Evolutionary conservation across 2,329 filamentous ascomycete genomes (phyloP).

Genomic region (Pseudofabraea citricarpa): DNA sequence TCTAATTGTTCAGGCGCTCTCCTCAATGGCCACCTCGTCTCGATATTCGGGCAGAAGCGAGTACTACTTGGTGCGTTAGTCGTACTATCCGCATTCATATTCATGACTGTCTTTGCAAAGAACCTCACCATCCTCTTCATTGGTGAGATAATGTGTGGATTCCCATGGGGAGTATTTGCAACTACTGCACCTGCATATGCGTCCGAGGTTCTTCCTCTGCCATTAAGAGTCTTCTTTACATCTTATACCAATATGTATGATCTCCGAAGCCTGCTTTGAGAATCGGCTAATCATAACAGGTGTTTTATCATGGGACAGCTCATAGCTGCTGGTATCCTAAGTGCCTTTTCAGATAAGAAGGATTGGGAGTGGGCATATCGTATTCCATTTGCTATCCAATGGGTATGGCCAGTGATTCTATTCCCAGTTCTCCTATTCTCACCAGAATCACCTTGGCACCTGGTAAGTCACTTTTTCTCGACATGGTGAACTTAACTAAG

Average conservation of each 20-base stretch:
- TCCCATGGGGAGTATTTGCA: slow-evolving; percentile 43
- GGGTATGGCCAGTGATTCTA: slow-evolving; percentile 43
- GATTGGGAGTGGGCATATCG: slow-evolving; percentile 40
- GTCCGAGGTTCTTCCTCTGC: slow-evolving; percentile 37
- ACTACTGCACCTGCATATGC: slow-evolving; percentile 38
- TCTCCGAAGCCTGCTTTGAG: too few species aligned
- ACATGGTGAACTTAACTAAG: neutral
- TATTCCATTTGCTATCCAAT: slow-evolving; percentile 43
- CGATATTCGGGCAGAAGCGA: slow-evolving; percentile 42
- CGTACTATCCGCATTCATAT: slow-evolving; percentile 37
- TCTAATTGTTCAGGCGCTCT: slow-evolving; percentile 24
- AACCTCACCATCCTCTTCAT: slow-evolving; percentile 38
- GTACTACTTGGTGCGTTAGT: slow-evolving; percentile 38
- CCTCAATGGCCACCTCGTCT: slow-evolving; percentile 40
- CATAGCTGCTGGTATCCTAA: slow-evolving; percentile 41
- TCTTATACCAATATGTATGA: slow-evolving; percentile 35
- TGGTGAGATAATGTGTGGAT: slow-evolving; percentile 41
- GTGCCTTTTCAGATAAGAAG: slow-evolving; percentile 32
- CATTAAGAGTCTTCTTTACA: slow-evolving; percentile 37
- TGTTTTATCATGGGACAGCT: slow-evolving; percentile 33
- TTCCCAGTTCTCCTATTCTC: slow-evolving; percentile 37
- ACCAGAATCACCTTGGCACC: slow-evolving; percentile 44
- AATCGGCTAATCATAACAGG: too few species aligned
- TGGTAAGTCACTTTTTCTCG: slow-evolving; percentile 22
- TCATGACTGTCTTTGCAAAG: slow-evolving; percentile 42